phyloP scores from a whole-genome alignment of 179 eudicot genomes.

The Nepenthes alata region DNA sequence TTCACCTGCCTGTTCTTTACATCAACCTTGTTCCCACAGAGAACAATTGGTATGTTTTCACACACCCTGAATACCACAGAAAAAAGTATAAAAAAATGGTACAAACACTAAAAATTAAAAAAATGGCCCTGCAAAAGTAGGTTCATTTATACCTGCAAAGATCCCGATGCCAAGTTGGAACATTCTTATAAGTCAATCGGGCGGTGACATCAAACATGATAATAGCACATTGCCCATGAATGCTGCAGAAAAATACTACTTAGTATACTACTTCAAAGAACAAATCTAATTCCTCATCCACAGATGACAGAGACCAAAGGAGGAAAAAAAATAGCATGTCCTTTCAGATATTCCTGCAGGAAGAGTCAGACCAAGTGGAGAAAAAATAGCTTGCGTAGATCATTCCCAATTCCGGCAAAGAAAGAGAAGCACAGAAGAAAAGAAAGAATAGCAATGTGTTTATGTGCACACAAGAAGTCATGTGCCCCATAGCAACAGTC shows the following conservation, averaged over 20 bases:
- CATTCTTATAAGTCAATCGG: conserved; percentile 47
- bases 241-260: conserved; percentile 18
- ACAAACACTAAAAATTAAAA: not conserved
- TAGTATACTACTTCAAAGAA: not conserved
- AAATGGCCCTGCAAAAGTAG: not conserved
- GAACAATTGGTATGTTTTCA: conserved; percentile 45
- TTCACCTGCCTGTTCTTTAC: conserved; percentile 49
- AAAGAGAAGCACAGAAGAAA: too few species aligned
- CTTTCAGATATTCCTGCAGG: too few species aligned
- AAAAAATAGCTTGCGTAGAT: too few species aligned
- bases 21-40: conserved; percentile 51
- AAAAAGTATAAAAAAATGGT: not conserved
- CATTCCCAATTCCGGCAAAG: too few species aligned
- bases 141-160: conserved; percentile 31
- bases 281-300: not conserved
- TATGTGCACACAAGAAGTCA: too few species aligned
- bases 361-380: too few species aligned
- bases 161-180: conserved; percentile 60
- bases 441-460: too few species aligned
- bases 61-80: conserved; percentile 26
- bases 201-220: conserved; percentile 60
- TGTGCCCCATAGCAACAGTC: too few species aligned
- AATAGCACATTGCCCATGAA: conserved; percentile 57
- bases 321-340: not conserved
- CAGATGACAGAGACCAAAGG: not conserved